Conservation (phyloP, 2,329 filamentous ascomycete genomes). For the Knoxdaviesia proteae region DNA sequence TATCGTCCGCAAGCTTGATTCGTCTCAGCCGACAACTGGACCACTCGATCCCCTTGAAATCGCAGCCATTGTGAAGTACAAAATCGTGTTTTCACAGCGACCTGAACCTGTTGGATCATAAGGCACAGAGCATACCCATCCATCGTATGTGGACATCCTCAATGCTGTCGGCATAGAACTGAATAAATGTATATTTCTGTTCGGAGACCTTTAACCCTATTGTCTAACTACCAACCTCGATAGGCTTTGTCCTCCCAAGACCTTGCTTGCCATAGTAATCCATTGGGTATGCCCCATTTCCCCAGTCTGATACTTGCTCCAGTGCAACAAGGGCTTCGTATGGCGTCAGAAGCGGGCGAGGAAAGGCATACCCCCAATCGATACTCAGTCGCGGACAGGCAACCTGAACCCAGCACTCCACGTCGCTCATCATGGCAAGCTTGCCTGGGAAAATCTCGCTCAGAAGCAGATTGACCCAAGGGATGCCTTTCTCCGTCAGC, state of each 20-base stretch:
- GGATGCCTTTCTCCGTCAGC: constrained; percentile 49
- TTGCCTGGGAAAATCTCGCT: constrained; percentile 96
- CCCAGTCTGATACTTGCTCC: constrained; percentile 59
- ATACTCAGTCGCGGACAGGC: constrained; percentile 94
- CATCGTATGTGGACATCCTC: too few species aligned
- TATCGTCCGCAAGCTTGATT: constrained; percentile 40
- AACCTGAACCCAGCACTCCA: constrained; percentile 97
- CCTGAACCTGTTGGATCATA: constrained; percentile 57
- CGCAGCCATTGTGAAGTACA: constrained; percentile 70
- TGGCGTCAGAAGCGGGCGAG: constrained; percentile 69
- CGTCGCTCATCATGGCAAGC: constrained; percentile 76
- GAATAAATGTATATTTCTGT: too few species aligned
- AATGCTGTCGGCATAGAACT: too few species aligned
- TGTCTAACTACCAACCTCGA: constrained; percentile 9
- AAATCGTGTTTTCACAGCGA: constrained; percentile 63
- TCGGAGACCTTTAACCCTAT: not conserved
- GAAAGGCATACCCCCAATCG: constrained; percentile 96
- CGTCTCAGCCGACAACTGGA: constrained; percentile 1
- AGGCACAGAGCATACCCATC: not conserved
- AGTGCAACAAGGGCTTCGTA: constrained; percentile 91
- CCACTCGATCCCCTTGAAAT: constrained; percentile 45
- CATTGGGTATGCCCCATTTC: constrained; percentile 71
- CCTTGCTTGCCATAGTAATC: constrained; percentile 93
- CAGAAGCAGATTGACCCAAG: constrained; percentile 67
- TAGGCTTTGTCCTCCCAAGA: constrained; percentile 52